Percentiles rank a stretch among this genome's conserved stretches.
phyloP scores from a whole-genome alignment of 2,329 filamentous ascomycete species.

The Cytospora leucostoma region DNA sequence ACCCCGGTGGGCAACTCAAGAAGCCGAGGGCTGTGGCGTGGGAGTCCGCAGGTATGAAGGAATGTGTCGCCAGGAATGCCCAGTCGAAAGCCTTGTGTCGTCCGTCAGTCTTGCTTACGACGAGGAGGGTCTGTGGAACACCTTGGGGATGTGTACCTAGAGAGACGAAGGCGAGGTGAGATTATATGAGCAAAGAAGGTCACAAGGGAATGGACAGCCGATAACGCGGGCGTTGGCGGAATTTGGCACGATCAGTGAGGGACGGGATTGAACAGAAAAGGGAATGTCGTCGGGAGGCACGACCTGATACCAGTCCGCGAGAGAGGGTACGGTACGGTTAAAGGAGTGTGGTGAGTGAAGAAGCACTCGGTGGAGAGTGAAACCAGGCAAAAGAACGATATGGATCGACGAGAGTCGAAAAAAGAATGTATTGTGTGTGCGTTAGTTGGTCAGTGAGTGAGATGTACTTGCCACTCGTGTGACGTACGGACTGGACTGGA shows the following conservation, averaged over 20 bases:
- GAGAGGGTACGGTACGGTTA: not conserved
- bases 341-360: slow-evolving; percentile 2
- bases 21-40: not conserved
- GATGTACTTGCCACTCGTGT: not conserved
- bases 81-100: not conserved
- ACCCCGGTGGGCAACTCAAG: not conserved
- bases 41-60: not conserved
- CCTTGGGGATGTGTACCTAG: not conserved
- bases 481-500: not conserved
- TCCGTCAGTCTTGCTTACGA: not conserved
- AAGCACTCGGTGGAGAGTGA: not conserved
- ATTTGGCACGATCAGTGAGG: not conserved
- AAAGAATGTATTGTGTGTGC: slow-evolving; percentile 9
- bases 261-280: not conserved
- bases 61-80: not conserved
- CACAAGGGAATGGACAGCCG: not conserved
- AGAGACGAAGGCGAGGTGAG: not conserved
- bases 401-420: slow-evolving; percentile 6
- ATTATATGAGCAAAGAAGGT: not conserved
- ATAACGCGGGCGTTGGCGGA: not conserved
- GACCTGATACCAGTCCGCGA: not conserved
- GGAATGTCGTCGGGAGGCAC: slow-evolving; percentile 4
- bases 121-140: not conserved
- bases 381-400: slow-evolving; percentile 7
- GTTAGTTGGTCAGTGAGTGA: not conserved